Conservation (phyloP, 257 asterid genomes). For the Misopates orontium region DNA sequence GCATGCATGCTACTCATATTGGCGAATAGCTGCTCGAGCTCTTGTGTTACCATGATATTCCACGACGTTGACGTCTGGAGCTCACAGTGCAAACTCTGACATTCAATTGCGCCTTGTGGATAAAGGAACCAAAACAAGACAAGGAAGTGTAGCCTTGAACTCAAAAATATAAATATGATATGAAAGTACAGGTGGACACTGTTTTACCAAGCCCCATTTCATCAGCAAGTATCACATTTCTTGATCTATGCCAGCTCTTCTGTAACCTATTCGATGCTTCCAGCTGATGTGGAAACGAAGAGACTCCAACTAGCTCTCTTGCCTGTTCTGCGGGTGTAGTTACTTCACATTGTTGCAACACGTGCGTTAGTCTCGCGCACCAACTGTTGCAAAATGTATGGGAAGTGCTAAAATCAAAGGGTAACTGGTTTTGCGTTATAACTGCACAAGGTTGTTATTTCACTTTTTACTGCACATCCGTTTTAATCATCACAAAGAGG, state of each 20-base stretch:
- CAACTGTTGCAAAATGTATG: conserved; percentile 67
- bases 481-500: too few species aligned
- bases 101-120: conserved; percentile 99
- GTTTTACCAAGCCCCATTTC: conserved; percentile 99
- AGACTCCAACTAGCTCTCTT: conserved; percentile 76
- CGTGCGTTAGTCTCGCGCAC: conserved; percentile 51
- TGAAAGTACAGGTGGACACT: conserved; percentile 89
- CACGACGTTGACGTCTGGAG: conserved; percentile 89
- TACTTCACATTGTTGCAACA: conserved; percentile 61
- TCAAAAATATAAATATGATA: conserved; percentile 78
- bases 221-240: conserved; percentile 97
- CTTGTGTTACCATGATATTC: conserved; percentile 91
- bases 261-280: conserved; percentile 99
- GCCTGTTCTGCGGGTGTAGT: conserved; percentile 86
- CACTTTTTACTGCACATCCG: too few species aligned
- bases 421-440: too few species aligned
- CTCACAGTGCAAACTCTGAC: conserved; percentile 94
- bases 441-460: too few species aligned
- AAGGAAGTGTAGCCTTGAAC: conserved; percentile 79
- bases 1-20: conserved; percentile 87
- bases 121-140: conserved; percentile 94
- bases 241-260: conserved; percentile 85
- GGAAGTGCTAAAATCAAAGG: too few species aligned
- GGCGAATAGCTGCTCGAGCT: conserved; percentile 83
- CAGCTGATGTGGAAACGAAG: conserved; percentile 91